A percentile compares a stretch with the other conserved stretches of the same genome.
Evolutionary conservation across 1,139 yeast genomes (phyloP).

Genomic region (Yamadazyma atlantica): DNA sequence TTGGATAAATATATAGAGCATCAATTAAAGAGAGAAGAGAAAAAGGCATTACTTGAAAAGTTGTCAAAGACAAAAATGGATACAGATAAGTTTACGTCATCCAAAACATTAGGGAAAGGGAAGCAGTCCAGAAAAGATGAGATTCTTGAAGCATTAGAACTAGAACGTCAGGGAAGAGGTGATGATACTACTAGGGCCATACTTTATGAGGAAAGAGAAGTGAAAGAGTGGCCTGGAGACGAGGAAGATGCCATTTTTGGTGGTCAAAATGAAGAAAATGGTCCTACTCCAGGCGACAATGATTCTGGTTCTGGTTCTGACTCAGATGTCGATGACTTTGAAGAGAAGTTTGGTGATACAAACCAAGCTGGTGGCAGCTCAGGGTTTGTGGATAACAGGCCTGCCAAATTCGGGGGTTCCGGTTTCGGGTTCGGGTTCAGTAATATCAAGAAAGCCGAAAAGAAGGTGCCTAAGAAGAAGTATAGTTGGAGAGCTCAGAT

Average conservation of each 20-base stretch:
- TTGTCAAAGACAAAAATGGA: constrained; percentile 72
- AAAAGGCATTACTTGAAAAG: constrained; percentile 72
- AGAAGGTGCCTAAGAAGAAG: constrained; percentile 32
- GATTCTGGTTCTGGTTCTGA: constrained; percentile 8
- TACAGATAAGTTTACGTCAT: constrained; percentile 63
- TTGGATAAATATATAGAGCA: constrained; percentile 80
- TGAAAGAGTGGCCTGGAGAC: constrained; percentile 55
- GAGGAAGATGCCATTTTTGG: constrained; percentile 1
- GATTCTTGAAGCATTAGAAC: constrained; percentile 69
- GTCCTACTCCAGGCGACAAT: constrained; percentile 16
- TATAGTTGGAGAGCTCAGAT: constrained; percentile 45
- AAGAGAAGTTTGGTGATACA: constrained; percentile 11
- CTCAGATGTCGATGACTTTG: constrained; percentile 10
- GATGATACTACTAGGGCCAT: constrained; percentile 62
- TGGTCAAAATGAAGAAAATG: too few species aligned
- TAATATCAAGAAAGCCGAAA: constrained; percentile 49
- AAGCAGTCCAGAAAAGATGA: constrained; percentile 69
- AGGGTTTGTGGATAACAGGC: constrained; percentile 72
- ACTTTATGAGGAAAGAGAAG: constrained; percentile 67
- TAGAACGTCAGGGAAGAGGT: constrained; percentile 74
- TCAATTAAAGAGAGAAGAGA: constrained; percentile 88
- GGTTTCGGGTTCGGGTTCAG: constrained; percentile 71
- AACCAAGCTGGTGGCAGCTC: too few species aligned
- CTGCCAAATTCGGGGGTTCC: constrained; percentile 58
- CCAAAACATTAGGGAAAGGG: constrained; percentile 78